phyloP scores from a whole-genome alignment of 129 eudicot species.

The Chrysanthemum lavandulifolium region DNA sequence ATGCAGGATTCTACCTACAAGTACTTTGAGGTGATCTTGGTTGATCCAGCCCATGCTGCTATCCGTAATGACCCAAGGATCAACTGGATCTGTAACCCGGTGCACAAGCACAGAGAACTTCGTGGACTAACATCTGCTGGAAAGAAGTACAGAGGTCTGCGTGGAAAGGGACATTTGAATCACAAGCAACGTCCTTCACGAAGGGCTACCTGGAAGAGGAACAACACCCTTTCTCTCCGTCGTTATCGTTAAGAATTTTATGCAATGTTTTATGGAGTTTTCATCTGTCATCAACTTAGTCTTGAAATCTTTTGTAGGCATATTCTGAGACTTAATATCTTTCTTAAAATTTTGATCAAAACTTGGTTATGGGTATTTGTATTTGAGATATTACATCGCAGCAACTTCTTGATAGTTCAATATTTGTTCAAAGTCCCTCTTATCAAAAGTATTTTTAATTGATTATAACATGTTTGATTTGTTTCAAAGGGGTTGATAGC shows the following conservation, averaged over 20 bases:
- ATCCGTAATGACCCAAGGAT: slow-evolving; percentile 73
- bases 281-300: not conserved
- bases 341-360: slow-evolving; percentile 9
- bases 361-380: slow-evolving; percentile 4
- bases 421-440: not conserved
- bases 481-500: too few species aligned
- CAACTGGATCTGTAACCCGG: slow-evolving; percentile 78
- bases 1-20: slow-evolving; percentile 79
- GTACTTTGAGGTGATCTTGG: slow-evolving; percentile 71
- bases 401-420: not conserved
- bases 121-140: slow-evolving; percentile 87
- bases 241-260: slow-evolving; percentile 50
- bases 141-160: slow-evolving; percentile 79
- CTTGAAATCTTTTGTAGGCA: slow-evolving; percentile 20
- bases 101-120: slow-evolving; percentile 76
- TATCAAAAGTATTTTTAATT: too few species aligned
- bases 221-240: slow-evolving; percentile 77
- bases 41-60: slow-evolving; percentile 67
- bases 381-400: slow-evolving; percentile 5
- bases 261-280: slow-evolving; percentile 16
- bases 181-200: slow-evolving; percentile 76
- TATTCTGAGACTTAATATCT: slow-evolving; percentile 13
- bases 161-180: slow-evolving; percentile 76
- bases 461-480: not conserved
- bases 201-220: slow-evolving; percentile 91